Percentiles rank a stretch among this genome's conserved stretches.
Evolutionary conservation across 164 flowering plant species (phyloP).

Genomic region (Liquidambar formosana): DNA sequence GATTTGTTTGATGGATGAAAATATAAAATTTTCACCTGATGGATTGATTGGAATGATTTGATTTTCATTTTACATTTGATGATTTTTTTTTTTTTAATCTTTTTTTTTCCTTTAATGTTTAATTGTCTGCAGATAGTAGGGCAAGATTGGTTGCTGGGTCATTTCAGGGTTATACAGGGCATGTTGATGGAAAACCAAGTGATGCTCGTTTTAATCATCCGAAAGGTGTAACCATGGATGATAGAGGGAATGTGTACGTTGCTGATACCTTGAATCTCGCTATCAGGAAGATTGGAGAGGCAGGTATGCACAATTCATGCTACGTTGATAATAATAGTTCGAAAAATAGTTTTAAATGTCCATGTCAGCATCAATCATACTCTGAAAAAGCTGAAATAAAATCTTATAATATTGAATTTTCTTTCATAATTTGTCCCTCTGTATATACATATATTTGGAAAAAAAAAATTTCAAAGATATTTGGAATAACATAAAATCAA

Average conservation of each 20-base stretch:
- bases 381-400: background rate
- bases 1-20: too few relatives aligned
- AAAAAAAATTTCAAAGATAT: too few relatives aligned
- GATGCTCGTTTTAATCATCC: constrained; percentile 97
- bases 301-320: constrained; percentile 44
- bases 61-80: background rate
- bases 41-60: background rate
- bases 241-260: constrained; percentile 91
- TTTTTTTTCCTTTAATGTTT: constrained; percentile 1
- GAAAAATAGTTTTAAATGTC: background rate
- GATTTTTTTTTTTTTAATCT: background rate
- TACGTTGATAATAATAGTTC: background rate
- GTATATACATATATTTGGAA: too few relatives aligned
- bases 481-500: too few relatives aligned
- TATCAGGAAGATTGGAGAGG: constrained; percentile 89
- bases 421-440: too few relatives aligned
- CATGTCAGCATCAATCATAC: background rate
- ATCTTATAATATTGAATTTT: background rate
- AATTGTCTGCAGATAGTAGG: constrained; percentile 77
- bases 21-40: background rate
- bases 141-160: constrained; percentile 98
- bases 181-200: constrained; percentile 93
- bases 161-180: constrained; percentile 88
- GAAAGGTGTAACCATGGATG: constrained; percentile 92
- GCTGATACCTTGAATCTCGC: constrained; percentile 92